Evolutionary conservation across 2,329 filamentous ascomycete species (phyloP).

Genomic region (Penicillium sp.): DNA sequence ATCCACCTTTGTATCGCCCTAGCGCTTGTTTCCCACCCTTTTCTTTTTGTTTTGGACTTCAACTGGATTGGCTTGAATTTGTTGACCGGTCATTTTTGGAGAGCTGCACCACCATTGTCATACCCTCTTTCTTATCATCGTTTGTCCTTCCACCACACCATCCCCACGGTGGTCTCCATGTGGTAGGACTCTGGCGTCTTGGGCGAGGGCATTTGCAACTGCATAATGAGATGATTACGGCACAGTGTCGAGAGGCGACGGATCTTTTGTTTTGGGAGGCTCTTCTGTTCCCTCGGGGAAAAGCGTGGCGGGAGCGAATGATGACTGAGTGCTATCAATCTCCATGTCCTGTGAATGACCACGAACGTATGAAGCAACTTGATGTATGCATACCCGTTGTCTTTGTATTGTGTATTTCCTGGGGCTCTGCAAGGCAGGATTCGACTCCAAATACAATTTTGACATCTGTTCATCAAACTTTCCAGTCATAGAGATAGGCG

Average conservation of each 20-base stretch:
- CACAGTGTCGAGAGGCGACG: slow-evolving; percentile 14
- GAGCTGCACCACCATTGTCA: slow-evolving; percentile 9
- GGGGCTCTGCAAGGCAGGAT: slow-evolving; percentile 9
- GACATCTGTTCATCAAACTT: background rate
- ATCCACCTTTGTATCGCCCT: slow-evolving; percentile 19
- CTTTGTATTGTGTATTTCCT: slow-evolving; percentile 13
- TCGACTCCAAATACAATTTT: background rate
- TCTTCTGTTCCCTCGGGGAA: slow-evolving; percentile 6
- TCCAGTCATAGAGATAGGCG: too few relatives aligned
- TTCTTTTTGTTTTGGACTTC: slow-evolving; percentile 11
- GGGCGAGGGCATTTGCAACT: slow-evolving; percentile 5
- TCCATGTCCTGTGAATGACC: slow-evolving; percentile 20
- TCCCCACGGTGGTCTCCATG: slow-evolving; percentile 3
- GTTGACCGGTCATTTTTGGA: slow-evolving; percentile 20
- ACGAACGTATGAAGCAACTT: slow-evolving; percentile 31
- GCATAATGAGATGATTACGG: slow-evolving; percentile 18
- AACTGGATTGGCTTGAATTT: slow-evolving; percentile 32
- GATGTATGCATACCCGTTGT: slow-evolving; percentile 36
- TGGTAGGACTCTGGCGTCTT: slow-evolving; percentile 8
- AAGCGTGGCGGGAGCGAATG: slow-evolving; percentile 18
- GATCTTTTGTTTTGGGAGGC: background rate
- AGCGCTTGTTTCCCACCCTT: slow-evolving; percentile 22
- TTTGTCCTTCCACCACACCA: slow-evolving; percentile 5
- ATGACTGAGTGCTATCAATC: slow-evolving; percentile 19
- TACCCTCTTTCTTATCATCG: slow-evolving; percentile 10